Evolutionary conservation across 2,329 filamentous ascomycete genomes (phyloP).

Genomic region (Penicillium sp.): DNA sequence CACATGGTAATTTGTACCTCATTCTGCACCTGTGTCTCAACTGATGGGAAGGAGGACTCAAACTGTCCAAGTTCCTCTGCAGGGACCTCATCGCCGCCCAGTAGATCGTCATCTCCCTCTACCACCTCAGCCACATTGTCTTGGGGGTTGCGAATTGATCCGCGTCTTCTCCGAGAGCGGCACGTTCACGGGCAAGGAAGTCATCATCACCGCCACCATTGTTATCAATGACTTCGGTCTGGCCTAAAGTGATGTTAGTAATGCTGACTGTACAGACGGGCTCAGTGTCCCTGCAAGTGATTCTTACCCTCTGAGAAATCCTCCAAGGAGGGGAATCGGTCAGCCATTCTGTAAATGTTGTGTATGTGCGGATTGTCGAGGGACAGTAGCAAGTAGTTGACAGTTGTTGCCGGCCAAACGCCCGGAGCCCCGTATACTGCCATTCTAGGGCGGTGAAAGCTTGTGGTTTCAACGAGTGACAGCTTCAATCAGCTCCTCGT

Average conservation of each 20-base stretch:
- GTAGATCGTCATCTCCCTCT: slow-evolving; percentile 64
- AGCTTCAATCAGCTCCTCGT: slow-evolving; percentile 3
- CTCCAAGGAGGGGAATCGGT: slow-evolving; percentile 72
- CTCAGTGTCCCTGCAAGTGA: slow-evolving; percentile 16
- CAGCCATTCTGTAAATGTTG: slow-evolving; percentile 55
- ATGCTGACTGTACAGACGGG: slow-evolving; percentile 18
- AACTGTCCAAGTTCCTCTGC: slow-evolving; percentile 57
- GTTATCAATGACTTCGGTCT: slow-evolving; percentile 31
- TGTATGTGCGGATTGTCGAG: neutral
- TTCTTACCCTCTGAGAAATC: slow-evolving; percentile 62
- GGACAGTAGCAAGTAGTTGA: slow-evolving; percentile 14
- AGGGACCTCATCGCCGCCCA: slow-evolving; percentile 49
- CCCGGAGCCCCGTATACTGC: slow-evolving; percentile 10
- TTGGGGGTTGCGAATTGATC: slow-evolving; percentile 77
- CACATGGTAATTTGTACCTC: slow-evolving; percentile 51
- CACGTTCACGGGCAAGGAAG: slow-evolving; percentile 88
- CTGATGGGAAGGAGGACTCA: slow-evolving; percentile 84
- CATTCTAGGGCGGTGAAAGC: slow-evolving; percentile 16
- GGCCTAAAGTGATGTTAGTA: slow-evolving; percentile 30
- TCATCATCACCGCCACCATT: slow-evolving; percentile 57
- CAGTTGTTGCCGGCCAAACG: slow-evolving; percentile 20
- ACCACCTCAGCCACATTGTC: slow-evolving; percentile 58
- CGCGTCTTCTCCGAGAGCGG: slow-evolving; percentile 84
- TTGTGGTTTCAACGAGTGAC: slow-evolving; percentile 9
- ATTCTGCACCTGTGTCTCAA: slow-evolving; percentile 52